Evolutionary conservation across 2,329 filamentous ascomycete genomes (phyloP).

Genomic region (Rutstroemia sydowiana): DNA sequence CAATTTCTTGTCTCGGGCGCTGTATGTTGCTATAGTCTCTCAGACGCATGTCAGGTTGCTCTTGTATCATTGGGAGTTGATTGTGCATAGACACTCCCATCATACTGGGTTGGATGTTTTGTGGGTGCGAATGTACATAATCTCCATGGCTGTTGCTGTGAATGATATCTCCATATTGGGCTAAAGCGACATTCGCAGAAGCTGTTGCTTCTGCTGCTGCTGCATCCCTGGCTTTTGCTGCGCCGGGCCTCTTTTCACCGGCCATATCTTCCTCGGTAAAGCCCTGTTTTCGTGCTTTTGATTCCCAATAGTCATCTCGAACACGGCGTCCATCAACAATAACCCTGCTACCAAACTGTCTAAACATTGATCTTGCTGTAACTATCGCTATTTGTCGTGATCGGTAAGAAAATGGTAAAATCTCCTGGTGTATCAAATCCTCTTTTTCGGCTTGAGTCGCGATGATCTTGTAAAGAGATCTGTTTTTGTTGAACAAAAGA

Average conservation of each 20-base stretch:
- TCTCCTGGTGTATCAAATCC: slow-evolving; percentile 88
- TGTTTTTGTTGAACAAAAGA: slow-evolving; percentile 95
- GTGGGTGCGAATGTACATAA: slow-evolving; percentile 57
- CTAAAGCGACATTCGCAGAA: slow-evolving; percentile 50
- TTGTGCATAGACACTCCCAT: slow-evolving; percentile 57
- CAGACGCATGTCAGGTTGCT: slow-evolving; percentile 68
- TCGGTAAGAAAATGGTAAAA: slow-evolving; percentile 92
- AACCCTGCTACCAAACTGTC: slow-evolving; percentile 92
- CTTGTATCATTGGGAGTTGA: slow-evolving; percentile 79
- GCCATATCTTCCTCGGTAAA: slow-evolving; percentile 96
- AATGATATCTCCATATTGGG: slow-evolving; percentile 76
- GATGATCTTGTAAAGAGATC: slow-evolving; percentile 95
- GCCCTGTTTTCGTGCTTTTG: slow-evolving; percentile 91
- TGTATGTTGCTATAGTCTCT: slow-evolving; percentile 79
- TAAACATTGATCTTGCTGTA: slow-evolving; percentile 95
- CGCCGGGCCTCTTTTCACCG: slow-evolving; percentile 91
- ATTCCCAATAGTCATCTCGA: slow-evolving; percentile 97
- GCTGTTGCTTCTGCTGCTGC: slow-evolving; percentile 54
- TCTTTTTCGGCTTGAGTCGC: slow-evolving; percentile 94
- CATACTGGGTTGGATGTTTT: slow-evolving; percentile 66
- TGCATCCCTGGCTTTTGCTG: slow-evolving; percentile 79
- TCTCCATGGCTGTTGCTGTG: slow-evolving; percentile 68
- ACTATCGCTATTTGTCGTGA: slow-evolving; percentile 99
- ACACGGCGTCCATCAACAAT: slow-evolving; percentile 86
- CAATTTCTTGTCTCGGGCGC: slow-evolving; percentile 81